Evolutionary conservation across 129 eudicot genomes (phyloP).

Genomic region (Deinandra increscens): DNA sequence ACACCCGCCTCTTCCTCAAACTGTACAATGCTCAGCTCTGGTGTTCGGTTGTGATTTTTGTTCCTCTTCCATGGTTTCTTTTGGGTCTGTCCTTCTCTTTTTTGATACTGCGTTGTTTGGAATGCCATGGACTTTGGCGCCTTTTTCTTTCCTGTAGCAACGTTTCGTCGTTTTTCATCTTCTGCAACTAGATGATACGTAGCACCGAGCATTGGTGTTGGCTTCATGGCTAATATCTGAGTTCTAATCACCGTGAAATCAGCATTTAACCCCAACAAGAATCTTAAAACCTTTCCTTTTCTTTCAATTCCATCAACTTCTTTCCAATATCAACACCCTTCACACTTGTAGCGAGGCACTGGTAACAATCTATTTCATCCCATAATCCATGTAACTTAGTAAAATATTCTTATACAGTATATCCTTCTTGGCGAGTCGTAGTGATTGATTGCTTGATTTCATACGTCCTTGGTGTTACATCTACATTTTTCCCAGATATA

Average conservation of each 20-base stretch:
- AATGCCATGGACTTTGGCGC: background rate
- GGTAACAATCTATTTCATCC: background rate
- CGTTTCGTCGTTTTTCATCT: background rate
- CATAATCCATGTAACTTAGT: background rate
- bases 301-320: background rate
- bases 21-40: background rate
- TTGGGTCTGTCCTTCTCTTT: background rate
- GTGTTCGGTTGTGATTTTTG: too few species aligned
- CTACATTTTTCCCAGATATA: too few species aligned
- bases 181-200: background rate
- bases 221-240: background rate
- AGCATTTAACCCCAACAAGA: too few species aligned
- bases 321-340: background rate
- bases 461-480: too few species aligned
- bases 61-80: background rate
- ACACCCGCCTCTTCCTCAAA: too few species aligned
- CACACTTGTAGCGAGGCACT: background rate
- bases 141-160: background rate
- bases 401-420: background rate
- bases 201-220: background rate
- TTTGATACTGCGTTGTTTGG: background rate
- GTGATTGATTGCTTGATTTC: too few species aligned
- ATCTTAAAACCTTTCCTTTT: too few species aligned
- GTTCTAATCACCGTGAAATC: too few species aligned
- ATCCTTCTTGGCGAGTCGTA: too few species aligned